phyloP scores from a whole-genome alignment of 176 grass and related monocot genomes.

The Cenchrus fungigraminus region DNA sequence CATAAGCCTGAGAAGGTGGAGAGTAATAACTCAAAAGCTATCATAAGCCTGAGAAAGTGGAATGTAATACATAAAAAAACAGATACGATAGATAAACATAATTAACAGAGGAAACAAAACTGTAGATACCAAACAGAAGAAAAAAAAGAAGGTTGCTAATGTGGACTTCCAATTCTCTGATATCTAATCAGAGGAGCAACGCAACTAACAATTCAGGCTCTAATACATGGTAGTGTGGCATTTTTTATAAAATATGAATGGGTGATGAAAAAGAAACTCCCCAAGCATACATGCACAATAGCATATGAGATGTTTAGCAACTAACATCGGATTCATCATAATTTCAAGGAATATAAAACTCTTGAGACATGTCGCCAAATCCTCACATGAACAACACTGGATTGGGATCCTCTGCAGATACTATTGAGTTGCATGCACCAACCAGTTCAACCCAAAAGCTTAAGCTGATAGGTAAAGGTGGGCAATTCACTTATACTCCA shows the following conservation, averaged over 20 bases:
- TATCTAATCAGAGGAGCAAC: slow-evolving; percentile 38
- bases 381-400: slow-evolving; percentile 10
- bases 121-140: slow-evolving; percentile 9
- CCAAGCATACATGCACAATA: not conserved
- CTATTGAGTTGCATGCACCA: no score
- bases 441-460: no score
- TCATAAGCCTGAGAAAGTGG: slow-evolving; percentile 66
- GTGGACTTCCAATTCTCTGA: not conserved
- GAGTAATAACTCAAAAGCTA: slow-evolving; percentile 32
- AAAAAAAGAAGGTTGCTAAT: no score
- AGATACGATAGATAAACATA: slow-evolving; percentile 18
- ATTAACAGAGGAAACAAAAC: slow-evolving; percentile 1
- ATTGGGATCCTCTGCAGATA: slow-evolving; percentile 3
- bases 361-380: not conserved
- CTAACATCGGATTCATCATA: slow-evolving; percentile 1
- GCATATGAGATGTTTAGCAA: slow-evolving; percentile 6
- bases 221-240: not conserved
- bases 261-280: not conserved
- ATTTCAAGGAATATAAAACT: not conserved
- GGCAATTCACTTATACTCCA: no score
- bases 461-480: no score
- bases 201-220: not conserved
- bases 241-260: no score
- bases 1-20: slow-evolving; percentile 62
- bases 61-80: slow-evolving; percentile 33